Evolutionary conservation across 805 yeast species (phyloP), one percentile per base, ranked within the genome.

Genomic region (Tetrapisispora taiwanensis): DNA sequence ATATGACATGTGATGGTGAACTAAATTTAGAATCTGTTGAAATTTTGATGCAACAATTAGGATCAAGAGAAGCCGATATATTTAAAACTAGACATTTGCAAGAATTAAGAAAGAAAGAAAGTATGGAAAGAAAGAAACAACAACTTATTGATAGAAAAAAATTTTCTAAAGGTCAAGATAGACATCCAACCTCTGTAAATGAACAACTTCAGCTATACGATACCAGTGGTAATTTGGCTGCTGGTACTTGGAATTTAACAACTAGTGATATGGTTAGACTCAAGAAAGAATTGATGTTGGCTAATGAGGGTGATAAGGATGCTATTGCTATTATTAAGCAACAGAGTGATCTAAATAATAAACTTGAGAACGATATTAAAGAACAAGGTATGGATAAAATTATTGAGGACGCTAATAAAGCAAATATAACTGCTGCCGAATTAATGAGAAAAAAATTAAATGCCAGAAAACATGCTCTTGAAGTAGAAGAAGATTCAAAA

Each of bases 1-100:
- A 81, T 61, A 73, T 92, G 58, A 90, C 97, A 1, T 78, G 89
- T 53, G 98, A 92, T 62, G 99, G 99, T 35, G 70, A 71, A 15
- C 73, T 92, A 41, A 79, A 87, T 58, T 62, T 89, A 37, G 76
- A 73, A 33, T 79, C 86, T 42, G 95, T 87, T 4, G 95, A 89
- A 53, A 70, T 71, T 39, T 65, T 92, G 46, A 65, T 92, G 65
- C 60, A 64, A 19, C 75, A 72, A 20, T 69, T 92, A 34, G 84
- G 90, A 8, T 56, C 67, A 30, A 81, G 81, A 56, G 99, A 92
- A 59, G 84, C 78, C 42, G 81, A 73, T 7, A 85, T 92, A 40
- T 85, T 92, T 65, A 71, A 76, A 46, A 73, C 74, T 39, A 73
- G 84, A 52, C 81, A 78, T 49, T 81, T 79, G 12, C 74, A 73